Evolutionary conservation across 1,139 yeast genomes (phyloP), one percentile per base, ranked within the genome.

Genomic region (Magnusiomyces clavatus): DNA sequence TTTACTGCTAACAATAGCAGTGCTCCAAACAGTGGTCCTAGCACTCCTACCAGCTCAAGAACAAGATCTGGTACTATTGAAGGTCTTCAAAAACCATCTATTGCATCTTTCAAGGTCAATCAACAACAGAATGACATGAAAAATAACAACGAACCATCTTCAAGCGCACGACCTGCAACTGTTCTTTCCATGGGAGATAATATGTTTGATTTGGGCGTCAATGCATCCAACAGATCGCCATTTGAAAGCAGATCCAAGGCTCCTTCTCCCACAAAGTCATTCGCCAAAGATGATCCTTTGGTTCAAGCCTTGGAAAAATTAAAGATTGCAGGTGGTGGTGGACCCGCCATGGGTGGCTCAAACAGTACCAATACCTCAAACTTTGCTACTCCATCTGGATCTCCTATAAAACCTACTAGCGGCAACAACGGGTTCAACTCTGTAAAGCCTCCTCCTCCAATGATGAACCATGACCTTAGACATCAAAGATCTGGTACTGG

Each of bases 251-350:
- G 48, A n/a, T 47, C 62, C 29, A 51, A 58, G 17, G 53, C 64
- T 3, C 52, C 60, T 3, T 60, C 64, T 16, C 58, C 60, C 6
- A 57, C 60, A 49, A 62, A 62, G 54, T 46, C 58, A 14, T 44
- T 62, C 47, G 54, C 64, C 11, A 53, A 58, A 44, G 71, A 67
- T 24, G 80, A 76, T 57, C 79, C 76, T 62, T 75, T 69, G 72
- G 82, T 68, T 62, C 82, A 74, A 70, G 89, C 69, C 53, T 63
- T 85, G 50, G 86, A 82, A 61, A 83, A 81, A 58, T 73, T 85
- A 60, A 82, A 82, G 61, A 69, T 77, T 19, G 59, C 60, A 10
- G 48, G 51, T 11, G 45, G 45, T n/a, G 17, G 53, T 8, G 14
- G 45, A 16, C 13, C 48, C 34, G 38, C 35, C 39, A 24, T 5